Conservation (phyloP, 2,329 filamentous ascomycete species). For the Beauveria sp. region DNA sequence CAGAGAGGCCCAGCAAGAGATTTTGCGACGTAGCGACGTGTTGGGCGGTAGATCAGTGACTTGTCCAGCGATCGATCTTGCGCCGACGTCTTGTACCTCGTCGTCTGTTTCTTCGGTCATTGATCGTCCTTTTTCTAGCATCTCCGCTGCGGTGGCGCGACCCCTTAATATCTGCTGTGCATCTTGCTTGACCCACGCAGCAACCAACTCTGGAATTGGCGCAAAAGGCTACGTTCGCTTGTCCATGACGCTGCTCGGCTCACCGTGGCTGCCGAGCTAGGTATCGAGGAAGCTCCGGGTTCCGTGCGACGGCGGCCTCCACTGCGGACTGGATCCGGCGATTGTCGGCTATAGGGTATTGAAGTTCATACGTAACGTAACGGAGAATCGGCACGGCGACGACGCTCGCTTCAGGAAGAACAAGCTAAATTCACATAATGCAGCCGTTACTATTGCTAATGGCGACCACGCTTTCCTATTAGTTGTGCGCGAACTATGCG, state of each 20-base stretch:
- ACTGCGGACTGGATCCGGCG: background rate
- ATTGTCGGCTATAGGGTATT: background rate
- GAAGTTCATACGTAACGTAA: too few relatives aligned
- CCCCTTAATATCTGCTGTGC: background rate
- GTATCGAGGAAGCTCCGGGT: background rate
- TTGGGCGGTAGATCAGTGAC: background rate
- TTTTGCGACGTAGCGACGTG: background rate
- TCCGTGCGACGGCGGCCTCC: background rate
- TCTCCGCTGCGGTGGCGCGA: background rate
- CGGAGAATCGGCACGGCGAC: too few relatives aligned
- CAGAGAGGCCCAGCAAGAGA: background rate
- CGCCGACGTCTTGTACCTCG: too few relatives aligned
- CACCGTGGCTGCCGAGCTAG: background rate
- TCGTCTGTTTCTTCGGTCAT: too few relatives aligned
- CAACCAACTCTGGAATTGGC: background rate
- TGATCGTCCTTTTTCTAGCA: too few relatives aligned
- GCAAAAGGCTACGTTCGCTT: background rate
- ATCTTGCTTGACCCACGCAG: background rate
- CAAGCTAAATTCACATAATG: too few relatives aligned
- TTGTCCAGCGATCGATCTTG: background rate
- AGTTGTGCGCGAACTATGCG: too few relatives aligned
- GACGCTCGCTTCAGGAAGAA: too few relatives aligned
- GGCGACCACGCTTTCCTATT: too few relatives aligned
- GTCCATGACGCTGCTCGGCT: background rate
- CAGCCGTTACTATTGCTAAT: too few relatives aligned